Base-by-base conservation (phyloP, 2,329 filamentous ascomycete species). In the Meredithiella fracta region DNA sequence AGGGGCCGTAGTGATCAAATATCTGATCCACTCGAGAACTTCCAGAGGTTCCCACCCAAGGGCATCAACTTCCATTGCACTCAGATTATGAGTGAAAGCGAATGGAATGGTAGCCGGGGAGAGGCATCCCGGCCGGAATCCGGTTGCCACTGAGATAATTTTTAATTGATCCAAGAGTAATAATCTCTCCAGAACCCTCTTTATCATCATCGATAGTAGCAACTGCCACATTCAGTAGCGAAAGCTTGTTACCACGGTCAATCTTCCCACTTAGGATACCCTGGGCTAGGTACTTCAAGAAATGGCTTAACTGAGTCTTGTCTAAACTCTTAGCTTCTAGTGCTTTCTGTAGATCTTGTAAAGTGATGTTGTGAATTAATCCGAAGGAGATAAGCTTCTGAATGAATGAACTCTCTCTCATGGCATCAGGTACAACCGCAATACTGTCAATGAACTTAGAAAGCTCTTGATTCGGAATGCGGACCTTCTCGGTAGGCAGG, bases 1-100 rank as follows among this genome's bases (percentile, higher is more conserved):
- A 3, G 78, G 74, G 8, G 78, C 73, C 14, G 80, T 81, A 57
- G 82, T 78, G n/a, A 94, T 70, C 37, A 98, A 72, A 68, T 85
- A 95, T 22, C 80, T 74, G 23, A 96, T 68, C 92, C 94, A 98
- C 23, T 85, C 82, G 2, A 90, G 79, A 61, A 95, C 78, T 37
- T 91, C 86, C 5, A 98, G 70, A 59, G 91, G 81, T 56, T 82
- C 77, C 90, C 92, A 98, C 0, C 88, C 87, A 7, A 98, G 75
- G 15, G 85, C 81, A 60, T 87, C 80, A 37, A 98, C 69, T 62
- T 94, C 83, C 15, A 73, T 70, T 23, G 75, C 72, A 4, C 73
- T 73, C n/a, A 89, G 77, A 23, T 73, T 72, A 62, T 80, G 85
- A 0, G 89, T 94, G 61, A 91, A 85, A n/a, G 80, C 75, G 65